A percentile compares a stretch with the other conserved stretches of the same genome.
Evolutionary conservation across 805 yeast species (phyloP).

Genomic region (Teunomyces gatunensis): DNA sequence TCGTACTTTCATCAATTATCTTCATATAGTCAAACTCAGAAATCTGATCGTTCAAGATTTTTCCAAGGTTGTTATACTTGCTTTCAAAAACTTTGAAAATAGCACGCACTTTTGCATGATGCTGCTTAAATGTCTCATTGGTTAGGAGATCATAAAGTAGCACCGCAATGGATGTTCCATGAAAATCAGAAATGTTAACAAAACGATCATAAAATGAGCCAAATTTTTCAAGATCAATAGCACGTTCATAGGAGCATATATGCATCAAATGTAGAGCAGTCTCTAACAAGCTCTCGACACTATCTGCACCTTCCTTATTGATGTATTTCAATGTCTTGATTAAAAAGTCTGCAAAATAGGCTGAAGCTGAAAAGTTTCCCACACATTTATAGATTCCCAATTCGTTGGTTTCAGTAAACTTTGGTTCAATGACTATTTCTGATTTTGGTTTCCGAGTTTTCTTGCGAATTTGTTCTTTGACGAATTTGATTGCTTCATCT

Average conservation of each 20-base stretch:
- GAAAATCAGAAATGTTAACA: slow-evolving; percentile 30
- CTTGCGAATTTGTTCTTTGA: slow-evolving; percentile 51
- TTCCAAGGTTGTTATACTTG: slow-evolving; percentile 20
- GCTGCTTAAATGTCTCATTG: slow-evolving; percentile 37
- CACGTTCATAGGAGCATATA: slow-evolving; percentile 41
- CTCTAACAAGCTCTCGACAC: slow-evolving; percentile 56
- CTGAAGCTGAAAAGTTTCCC: slow-evolving; percentile 51
- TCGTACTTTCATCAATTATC: slow-evolving; percentile 16
- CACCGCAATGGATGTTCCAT: slow-evolving; percentile 36
- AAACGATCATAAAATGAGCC: slow-evolving; percentile 31
- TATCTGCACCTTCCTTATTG: slow-evolving; percentile 31
- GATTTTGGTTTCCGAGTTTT: slow-evolving; percentile 34
- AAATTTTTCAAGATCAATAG: slow-evolving; percentile 24
- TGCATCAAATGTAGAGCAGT: slow-evolving; percentile 68
- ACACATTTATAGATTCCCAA: slow-evolving; percentile 42
- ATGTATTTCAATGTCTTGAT: slow-evolving; percentile 47
- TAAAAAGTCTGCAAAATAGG: slow-evolving; percentile 52
- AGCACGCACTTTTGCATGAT: slow-evolving; percentile 56
- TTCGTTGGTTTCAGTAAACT: slow-evolving; percentile 26
- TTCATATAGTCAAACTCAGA: slow-evolving; percentile 20
- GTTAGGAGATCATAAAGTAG: slow-evolving; percentile 37
- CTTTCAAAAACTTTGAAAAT: slow-evolving; percentile 40
- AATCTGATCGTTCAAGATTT: slow-evolving; percentile 17
- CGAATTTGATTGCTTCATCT: slow-evolving; percentile 73
- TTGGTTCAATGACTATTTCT: slow-evolving; percentile 60